phyloP scores from a whole-genome alignment of 768 basidiomycete genomes.

The Multifurca ochricompacta region DNA sequence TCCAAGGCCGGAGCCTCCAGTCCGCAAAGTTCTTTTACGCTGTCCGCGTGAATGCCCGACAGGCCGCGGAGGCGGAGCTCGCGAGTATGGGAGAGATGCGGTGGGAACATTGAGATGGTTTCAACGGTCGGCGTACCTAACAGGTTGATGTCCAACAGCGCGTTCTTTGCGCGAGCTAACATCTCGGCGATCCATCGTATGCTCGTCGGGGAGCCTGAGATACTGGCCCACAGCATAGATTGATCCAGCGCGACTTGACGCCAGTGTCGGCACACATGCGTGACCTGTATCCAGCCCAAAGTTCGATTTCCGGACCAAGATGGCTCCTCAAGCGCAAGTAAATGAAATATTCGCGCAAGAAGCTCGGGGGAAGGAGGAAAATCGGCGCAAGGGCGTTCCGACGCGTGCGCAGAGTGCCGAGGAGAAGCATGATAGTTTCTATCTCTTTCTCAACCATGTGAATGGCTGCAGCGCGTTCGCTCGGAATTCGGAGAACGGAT shows the following conservation, averaged over 20 bases:
- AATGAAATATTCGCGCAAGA: constrained; percentile 8
- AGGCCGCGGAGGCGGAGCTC: not conserved
- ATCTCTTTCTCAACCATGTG: constrained; percentile 1
- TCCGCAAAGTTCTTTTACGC: not conserved
- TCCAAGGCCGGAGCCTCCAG: constrained; percentile 1
- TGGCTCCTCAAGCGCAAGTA: not conserved
- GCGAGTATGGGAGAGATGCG: constrained; percentile 5
- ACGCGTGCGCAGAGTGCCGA: not conserved
- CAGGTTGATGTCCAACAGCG: not conserved
- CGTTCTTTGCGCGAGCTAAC: not conserved
- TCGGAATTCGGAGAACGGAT: not conserved
- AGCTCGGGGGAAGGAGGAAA: constrained; percentile 14
- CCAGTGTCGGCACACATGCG: constrained; percentile 18
- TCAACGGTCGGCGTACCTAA: not conserved
- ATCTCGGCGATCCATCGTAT: not conserved
- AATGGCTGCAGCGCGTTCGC: not conserved
- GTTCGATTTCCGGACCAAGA: not conserved
- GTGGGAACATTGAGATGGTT: not conserved
- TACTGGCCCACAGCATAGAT: constrained; percentile 1
- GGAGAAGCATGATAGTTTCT: not conserved
- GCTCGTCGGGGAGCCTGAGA: not conserved
- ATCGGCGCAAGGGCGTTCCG: constrained; percentile 7
- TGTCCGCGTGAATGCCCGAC: not conserved
- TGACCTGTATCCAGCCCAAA: constrained; percentile 11
- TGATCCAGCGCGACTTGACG: constrained; percentile 12